Base-by-base conservation (phyloP, 2,329 filamentous ascomycete genomes). In the Fusarium abutilonis region DNA sequence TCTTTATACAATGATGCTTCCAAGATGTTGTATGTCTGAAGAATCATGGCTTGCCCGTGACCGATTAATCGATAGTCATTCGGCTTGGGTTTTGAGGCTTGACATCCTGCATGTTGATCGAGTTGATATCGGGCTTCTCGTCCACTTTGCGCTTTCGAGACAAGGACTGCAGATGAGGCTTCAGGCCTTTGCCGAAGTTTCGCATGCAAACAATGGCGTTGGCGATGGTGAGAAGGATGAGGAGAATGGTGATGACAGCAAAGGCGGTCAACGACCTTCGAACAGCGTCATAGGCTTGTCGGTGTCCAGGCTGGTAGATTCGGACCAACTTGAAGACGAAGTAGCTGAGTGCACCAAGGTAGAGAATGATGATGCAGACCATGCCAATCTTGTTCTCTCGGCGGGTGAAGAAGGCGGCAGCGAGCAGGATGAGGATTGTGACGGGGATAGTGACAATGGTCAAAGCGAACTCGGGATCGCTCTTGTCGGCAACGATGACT, bases 281-380 rank as follows among this genome's bases (percentile, higher is more conserved):
- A 34, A 95, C 94, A 5, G 94, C 89, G 47, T 82, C 74, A 79
- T 98, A 99, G 64, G 86, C 82, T 1, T 74, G 51, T 47, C 74
- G 75, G 67, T 86, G 85, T 39, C 75, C 75, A 10, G 85, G 80
- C 68, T 90, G 87, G 77, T 96, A 99, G 87, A 99, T 99, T 74
- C 95, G 91, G 57, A 95, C 90, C 51, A 99, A 87, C 83, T 99
- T 99, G 86, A 97, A 99, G 74, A 97, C 85, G 82, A 99, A 99
- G 80, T 98, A 99, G 54, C 89, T 92, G 65, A 98, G 85, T 35
- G 89, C 94, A 62, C 90, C 92, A 65, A 97, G 88, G 78, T 96
- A 97, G 54, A 97, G 84, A 48, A 93, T 79, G 70, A 98, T 94
- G 72, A 92, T 87, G 66, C 80, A 72, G 50, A 88, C 78, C 87